Base-by-base conservation (phyloP, 495 filamentous ascomycete genomes). In the Xylaria grammica region DNA sequence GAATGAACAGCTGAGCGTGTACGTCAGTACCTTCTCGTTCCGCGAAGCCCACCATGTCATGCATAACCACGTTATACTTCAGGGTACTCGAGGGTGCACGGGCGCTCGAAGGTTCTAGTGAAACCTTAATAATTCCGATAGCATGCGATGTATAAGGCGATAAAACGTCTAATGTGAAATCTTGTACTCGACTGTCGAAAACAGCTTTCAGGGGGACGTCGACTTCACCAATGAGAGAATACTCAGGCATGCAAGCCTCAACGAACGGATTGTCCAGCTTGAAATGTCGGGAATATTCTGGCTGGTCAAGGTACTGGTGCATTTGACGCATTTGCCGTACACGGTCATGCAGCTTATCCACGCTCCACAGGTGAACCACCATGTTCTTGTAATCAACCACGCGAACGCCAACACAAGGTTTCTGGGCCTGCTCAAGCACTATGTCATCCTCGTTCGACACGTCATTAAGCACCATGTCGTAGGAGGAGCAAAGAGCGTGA, bases 1-100 rank as follows among this genome's bases (percentile, higher is more conserved):
- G 93, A 55, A 99, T 87, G 71, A 96, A 97, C 26, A 99, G 85
- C 77, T 97, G 96, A 2, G 94, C 94, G 77, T 99, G 95, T 56
- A 98, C 93, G 66, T 96, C 89, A 9, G 92, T 95, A 4, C 95
- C 95, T 78, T 99, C 95, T 65, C 94, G 88, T 78, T 99, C 95
- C 1, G 95, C 91, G 69, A 99, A 98, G 5, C 95, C 95, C 46
- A 94, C 78, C 87, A 99, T 89, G 69, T 98, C 92, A 72, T 95
- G 93, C 93, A 99, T 97, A 53, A 97, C 94, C 26, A 98, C 93
- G 69, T 98, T 99, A 79, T 98, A 99, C 73, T 98, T 98, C 60
- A 99, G 79, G 27, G 91, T 98, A 55, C 91, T 93, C 9, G 91
- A 90, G 29, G 94, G 95, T 26, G 94, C 93, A 72, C 96, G 90